Conservation (phyloP, 2,329 filamentous ascomycete genomes). For the Bimuria novae-zelandiae region DNA sequence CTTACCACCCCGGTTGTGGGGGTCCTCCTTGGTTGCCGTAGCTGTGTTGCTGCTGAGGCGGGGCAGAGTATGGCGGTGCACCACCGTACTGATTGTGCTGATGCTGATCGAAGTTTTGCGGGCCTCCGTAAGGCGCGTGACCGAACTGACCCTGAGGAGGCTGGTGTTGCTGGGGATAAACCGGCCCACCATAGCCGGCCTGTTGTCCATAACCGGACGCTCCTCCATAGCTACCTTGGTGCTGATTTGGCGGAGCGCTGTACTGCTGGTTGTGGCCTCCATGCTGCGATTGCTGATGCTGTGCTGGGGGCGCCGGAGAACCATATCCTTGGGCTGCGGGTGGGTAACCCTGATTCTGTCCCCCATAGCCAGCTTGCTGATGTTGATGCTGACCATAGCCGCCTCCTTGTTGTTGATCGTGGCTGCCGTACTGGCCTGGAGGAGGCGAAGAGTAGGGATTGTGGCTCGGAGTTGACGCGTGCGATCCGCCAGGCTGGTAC, state of each 20-base stretch:
- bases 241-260: constrained; percentile 6
- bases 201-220: constrained; percentile 22
- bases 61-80: constrained; percentile 18
- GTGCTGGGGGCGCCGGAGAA: constrained; percentile 6
- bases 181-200: constrained; percentile 41
- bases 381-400: constrained; percentile 17
- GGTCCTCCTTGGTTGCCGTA: constrained; percentile 14
- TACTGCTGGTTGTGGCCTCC: constrained; percentile 11
- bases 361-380: constrained; percentile 14
- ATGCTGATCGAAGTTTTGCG: constrained; percentile 37
- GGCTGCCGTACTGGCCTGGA: constrained; percentile 13
- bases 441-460: constrained; percentile 25
- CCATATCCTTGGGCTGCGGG: constrained; percentile 9
- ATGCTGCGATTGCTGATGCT: constrained; percentile 4
- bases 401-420: constrained; percentile 25
- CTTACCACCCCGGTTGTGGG: constrained; percentile 35
- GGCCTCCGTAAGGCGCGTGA: constrained; percentile 30
- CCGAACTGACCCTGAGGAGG: constrained; percentile 24
- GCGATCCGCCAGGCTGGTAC: constrained; percentile 55
- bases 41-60: constrained; percentile 14
- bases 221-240: constrained; percentile 8
- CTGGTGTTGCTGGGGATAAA: constrained; percentile 4
- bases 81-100: constrained; percentile 33
- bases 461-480: constrained; percentile 20
- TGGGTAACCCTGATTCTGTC: constrained; percentile 10